Evolutionary conservation across 2,329 filamentous ascomycete species (phyloP), one percentile per base, ranked within the genome.

Genomic region (Ceratocystis ficicola): DNA sequence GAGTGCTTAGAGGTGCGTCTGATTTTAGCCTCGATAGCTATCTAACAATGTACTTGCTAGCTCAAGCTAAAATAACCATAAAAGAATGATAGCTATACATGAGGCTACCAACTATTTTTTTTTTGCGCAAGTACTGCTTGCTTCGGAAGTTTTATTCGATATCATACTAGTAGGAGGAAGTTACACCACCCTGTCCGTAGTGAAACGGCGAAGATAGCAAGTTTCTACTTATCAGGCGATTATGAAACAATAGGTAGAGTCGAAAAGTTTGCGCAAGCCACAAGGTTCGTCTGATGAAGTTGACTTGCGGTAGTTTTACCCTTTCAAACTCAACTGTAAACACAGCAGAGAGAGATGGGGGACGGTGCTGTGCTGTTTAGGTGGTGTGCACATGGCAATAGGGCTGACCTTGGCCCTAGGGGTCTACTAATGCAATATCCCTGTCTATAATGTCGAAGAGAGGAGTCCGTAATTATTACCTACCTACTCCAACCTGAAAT

Each of bases 401-500:
- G 52, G 52, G 52, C 52, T 59, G 52, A 59, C 28, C 25, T 59
- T 36, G 8, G 12, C 36, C 3, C 25, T 32, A 25, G 7, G 12
- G 25, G 52, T 30, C n/a, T 30, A n/a, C 25, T 22, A 36, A 36
- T 52, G 8, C 10, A 10, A 3, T 2, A 52, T 25, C 48, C 48
- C 12, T 52, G 48, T 25, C 48, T 52, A 25, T 25, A 52, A 52
- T 20, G 15, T 25, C 15, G 10, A 15, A 5, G 8, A 36, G 8
- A 36, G 12, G 32, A 36, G 32, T 3, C 10, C 25, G 8, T 52
- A 52, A 52, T 12, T 52, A 8, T 52, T 7, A 25, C 48, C 46
- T 32, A 20, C 22, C 36, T 8, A 64, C 46, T 36, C 48, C 62
- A 22, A 55, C 62, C 62, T 52, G 62, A 64, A 64, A 41, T 64